These are phyloP conservation scores for Pseudogymnoascus sp. DNA, from an alignment of 2,329 filamentous ascomycete genomes.

Conservation along the genomic window DNA sequence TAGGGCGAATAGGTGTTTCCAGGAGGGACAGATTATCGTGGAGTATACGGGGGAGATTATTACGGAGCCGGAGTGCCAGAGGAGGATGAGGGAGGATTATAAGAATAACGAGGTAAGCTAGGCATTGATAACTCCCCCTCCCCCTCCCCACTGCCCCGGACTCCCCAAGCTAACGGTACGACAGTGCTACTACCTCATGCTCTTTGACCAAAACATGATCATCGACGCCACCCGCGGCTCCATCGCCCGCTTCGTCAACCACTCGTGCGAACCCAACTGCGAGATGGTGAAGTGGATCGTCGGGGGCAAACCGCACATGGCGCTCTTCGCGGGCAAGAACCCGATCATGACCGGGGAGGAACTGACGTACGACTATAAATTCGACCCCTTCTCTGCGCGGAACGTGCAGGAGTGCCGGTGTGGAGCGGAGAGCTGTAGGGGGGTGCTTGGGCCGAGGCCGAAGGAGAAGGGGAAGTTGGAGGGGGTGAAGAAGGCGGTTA, in stretches of 20 bases:
- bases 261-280: slow-evolving; percentile 94
- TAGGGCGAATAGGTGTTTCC: slow-evolving; percentile 79
- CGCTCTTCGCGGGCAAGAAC: slow-evolving; percentile 81
- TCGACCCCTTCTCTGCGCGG: slow-evolving; percentile 60
- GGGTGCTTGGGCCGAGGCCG: slow-evolving; percentile 53
- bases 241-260: slow-evolving; percentile 96
- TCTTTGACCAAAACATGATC: slow-evolving; percentile 96
- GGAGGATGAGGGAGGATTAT: slow-evolving; percentile 87
- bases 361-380: slow-evolving; percentile 85
- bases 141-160: not conserved
- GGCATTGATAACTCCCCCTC: not conserved
- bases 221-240: slow-evolving; percentile 94
- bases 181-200: slow-evolving; percentile 97
- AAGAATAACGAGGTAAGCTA: slow-evolving; percentile 76
- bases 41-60: slow-evolving; percentile 98
- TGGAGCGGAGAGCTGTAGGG: slow-evolving; percentile 54
- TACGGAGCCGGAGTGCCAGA: slow-evolving; percentile 85
- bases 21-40: slow-evolving; percentile 89
- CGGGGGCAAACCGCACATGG: slow-evolving; percentile 87
- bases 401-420: slow-evolving; percentile 60
- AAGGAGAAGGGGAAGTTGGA: slow-evolving; percentile 32
- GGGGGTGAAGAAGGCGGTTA: not conserved
- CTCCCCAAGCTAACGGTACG: slow-evolving; percentile 13
- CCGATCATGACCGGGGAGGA: slow-evolving; percentile 94
- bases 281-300: slow-evolving; percentile 98